These are phyloP conservation scores for Aristolochia fimbriata DNA, from an alignment of 164 flowering plant species.

Conservation along the genomic window DNA sequence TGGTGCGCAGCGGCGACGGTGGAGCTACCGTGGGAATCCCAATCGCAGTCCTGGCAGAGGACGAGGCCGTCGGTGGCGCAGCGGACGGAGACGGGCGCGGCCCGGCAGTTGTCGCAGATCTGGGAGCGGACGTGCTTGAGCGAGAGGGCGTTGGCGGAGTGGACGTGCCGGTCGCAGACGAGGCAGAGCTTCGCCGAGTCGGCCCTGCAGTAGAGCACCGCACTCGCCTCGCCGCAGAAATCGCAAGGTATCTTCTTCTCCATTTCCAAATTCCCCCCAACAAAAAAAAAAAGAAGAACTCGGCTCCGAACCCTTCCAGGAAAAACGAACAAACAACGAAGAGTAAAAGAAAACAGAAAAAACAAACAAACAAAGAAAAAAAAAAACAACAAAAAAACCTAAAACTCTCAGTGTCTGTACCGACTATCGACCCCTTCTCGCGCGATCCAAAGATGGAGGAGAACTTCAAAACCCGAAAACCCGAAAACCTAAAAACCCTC, in stretches of 20 bases:
- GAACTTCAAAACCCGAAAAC: no score
- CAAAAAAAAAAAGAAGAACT: no score
- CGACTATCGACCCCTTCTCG: no score
- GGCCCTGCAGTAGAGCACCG: conserved; percentile 69
- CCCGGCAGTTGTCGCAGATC: conserved; percentile 61
- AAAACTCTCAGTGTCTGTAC: no score
- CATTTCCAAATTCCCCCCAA: conserved; percentile 2
- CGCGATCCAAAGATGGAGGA: no score
- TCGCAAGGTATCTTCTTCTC: conserved; percentile 41
- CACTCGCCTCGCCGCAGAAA: conserved; percentile 43
- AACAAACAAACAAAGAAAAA: no score
- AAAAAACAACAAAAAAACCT: no score
- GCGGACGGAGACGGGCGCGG: conserved; percentile 42
- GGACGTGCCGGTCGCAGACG: conserved; percentile 57
- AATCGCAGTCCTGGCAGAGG: conserved; percentile 61
- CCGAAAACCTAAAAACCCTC: no score
- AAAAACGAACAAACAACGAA: no score
- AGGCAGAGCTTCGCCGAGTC: conserved; percentile 78
- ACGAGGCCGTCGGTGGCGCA: conserved; percentile 42
- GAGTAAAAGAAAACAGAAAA: no score
- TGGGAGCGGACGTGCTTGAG: conserved; percentile 47
- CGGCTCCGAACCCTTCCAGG: no score
- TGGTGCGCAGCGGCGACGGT: conserved; percentile 36
- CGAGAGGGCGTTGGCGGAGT: conserved; percentile 64
- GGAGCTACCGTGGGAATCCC: conserved; percentile 53